phyloP scores from a whole-genome alignment of 495 filamentous ascomycete genomes.

The Alectoria sarmentosa region DNA sequence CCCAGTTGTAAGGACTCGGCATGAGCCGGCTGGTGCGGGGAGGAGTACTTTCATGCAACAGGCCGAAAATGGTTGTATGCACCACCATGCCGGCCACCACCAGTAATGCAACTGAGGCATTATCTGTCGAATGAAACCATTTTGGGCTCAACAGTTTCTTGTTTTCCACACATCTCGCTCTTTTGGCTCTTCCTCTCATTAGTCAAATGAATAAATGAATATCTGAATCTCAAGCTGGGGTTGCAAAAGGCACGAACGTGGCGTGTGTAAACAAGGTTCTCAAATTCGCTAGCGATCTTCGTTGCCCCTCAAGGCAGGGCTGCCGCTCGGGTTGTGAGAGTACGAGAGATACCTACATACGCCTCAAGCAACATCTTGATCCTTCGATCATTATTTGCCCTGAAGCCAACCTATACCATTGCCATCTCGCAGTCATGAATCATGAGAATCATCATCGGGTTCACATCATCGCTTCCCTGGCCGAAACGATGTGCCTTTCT shows the following conservation, averaged over 20 bases:
- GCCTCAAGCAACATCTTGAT: background rate
- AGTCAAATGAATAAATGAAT: background rate
- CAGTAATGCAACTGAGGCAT: background rate
- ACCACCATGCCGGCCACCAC: background rate
- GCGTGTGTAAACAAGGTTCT: background rate
- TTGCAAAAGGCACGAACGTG: too few species aligned
- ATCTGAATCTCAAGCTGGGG: too few species aligned
- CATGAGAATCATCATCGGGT: background rate
- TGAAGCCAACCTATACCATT: background rate
- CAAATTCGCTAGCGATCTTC: background rate
- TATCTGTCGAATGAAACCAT: background rate
- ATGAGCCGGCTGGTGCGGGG: background rate
- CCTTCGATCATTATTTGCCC: background rate
- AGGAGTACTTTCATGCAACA: slow-evolving; percentile 2
- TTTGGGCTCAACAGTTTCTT: background rate
- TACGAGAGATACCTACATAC: too few species aligned
- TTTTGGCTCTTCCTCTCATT: background rate
- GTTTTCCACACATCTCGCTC: background rate
- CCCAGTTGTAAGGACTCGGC: background rate
- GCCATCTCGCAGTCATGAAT: background rate
- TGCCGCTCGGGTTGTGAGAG: too few species aligned
- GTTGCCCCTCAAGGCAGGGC: too few species aligned
- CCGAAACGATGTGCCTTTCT: background rate
- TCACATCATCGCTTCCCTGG: background rate
- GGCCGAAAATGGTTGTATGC: background rate